phyloP scores from a whole-genome alignment of 2,329 filamentous ascomycete genomes.

The Cryphonectria parasitica region DNA sequence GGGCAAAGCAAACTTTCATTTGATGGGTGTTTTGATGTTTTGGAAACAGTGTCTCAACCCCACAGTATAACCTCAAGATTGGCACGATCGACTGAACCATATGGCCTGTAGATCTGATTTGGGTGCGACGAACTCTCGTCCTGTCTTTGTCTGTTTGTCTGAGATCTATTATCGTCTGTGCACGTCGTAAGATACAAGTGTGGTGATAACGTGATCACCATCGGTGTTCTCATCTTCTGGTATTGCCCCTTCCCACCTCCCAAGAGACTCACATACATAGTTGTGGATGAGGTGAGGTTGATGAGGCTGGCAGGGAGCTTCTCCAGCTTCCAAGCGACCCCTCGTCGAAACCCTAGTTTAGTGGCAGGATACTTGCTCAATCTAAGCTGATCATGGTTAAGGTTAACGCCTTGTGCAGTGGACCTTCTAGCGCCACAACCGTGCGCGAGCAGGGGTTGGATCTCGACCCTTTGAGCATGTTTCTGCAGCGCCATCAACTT shows the following conservation, averaged over 20 bases:
- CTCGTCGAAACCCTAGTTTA: conserved; percentile 2
- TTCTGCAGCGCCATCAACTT: conserved; percentile 17
- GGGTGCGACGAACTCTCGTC: neutral
- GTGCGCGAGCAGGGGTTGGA: conserved; percentile 17
- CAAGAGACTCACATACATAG: neutral
- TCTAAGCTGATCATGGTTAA: conserved; percentile 19
- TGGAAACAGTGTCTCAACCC: neutral
- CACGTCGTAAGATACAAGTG: neutral
- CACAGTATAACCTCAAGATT: neutral
- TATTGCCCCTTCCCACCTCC: neutral
- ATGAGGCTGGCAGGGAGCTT: neutral
- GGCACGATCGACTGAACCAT: neutral
- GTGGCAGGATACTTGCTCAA: conserved; percentile 27
- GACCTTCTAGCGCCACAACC: conserved; percentile 12
- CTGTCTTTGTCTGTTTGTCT: neutral
- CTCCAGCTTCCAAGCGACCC: neutral
- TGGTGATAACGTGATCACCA: neutral
- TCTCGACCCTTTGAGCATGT: conserved; percentile 25
- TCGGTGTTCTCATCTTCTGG: neutral
- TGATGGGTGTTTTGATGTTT: neutral
- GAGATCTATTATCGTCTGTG: neutral
- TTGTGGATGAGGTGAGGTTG: neutral
- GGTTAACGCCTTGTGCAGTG: neutral
- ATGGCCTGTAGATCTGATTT: neutral
- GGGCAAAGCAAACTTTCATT: too few relatives aligned